These are phyloP conservation scores for Cordyceps militaris DNA, from an alignment of 2,329 filamentous ascomycete species.

Conservation along the genomic window DNA sequence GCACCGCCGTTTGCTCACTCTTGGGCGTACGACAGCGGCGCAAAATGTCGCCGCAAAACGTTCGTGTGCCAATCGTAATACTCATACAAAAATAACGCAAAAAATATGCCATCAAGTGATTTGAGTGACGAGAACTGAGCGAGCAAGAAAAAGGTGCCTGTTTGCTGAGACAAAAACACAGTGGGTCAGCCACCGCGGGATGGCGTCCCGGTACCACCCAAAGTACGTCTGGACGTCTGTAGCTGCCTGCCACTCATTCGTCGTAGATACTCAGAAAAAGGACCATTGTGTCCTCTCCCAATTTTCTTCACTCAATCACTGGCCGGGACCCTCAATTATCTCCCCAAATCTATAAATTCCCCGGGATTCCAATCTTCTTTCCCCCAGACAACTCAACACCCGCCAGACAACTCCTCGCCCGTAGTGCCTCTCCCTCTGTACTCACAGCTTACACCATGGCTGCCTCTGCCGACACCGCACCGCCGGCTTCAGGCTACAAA, in stretches of 20 bases:
- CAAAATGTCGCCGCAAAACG: neutral
- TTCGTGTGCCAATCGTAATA: neutral
- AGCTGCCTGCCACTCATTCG: neutral
- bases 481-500: conserved; percentile 1
- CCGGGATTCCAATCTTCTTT: neutral
- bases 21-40: neutral
- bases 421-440: neutral
- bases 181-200: neutral
- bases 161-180: neutral
- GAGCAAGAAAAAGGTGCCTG: neutral
- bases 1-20: neutral
- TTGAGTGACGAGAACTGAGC: too few species aligned
- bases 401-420: neutral
- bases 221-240: too few species aligned
- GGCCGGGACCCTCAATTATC: neutral
- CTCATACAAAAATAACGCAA: too few species aligned
- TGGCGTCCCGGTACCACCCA: neutral
- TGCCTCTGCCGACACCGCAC: conserved; percentile 1
- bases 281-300: conserved; percentile 5
- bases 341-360: neutral
- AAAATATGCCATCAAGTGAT: too few species aligned
- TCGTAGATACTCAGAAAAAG: conserved; percentile 3
- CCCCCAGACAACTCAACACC: neutral
- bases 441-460: conserved; percentile 3
- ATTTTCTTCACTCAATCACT: neutral